A percentile compares a stretch with the other conserved stretches of the same genome.
phyloP scores from a whole-genome alignment of 495 filamentous ascomycete genomes.

The Apiosordaria backusii region DNA sequence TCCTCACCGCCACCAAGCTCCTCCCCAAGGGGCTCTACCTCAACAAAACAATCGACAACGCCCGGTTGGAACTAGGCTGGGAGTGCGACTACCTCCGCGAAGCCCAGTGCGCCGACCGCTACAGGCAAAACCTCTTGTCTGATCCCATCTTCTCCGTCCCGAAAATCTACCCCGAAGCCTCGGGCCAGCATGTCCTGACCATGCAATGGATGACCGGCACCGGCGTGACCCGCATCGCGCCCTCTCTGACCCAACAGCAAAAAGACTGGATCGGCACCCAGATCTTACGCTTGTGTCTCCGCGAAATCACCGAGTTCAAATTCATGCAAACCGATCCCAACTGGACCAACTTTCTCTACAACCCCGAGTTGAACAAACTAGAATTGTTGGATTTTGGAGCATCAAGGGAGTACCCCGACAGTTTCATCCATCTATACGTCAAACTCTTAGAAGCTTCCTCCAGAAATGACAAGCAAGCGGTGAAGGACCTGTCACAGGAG shows the following conservation, averaged over 20 bases:
- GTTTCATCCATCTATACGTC: slow-evolving; percentile 78
- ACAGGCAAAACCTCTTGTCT: slow-evolving; percentile 60
- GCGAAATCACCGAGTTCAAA: slow-evolving; percentile 86
- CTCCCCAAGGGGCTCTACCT: slow-evolving; percentile 90
- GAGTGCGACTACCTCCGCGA: slow-evolving; percentile 95
- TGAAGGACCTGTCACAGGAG: slow-evolving; percentile 67
- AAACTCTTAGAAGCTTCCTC: slow-evolving; percentile 73
- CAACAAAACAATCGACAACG: slow-evolving; percentile 96
- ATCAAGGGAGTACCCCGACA: slow-evolving; percentile 73
- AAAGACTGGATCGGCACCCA: slow-evolving; percentile 92
- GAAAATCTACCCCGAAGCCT: slow-evolving; percentile 70
- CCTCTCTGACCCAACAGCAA: slow-evolving; percentile 70
- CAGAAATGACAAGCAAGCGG: slow-evolving; percentile 56
- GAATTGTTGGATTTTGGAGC: slow-evolving; percentile 97
- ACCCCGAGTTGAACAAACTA: slow-evolving; percentile 63
- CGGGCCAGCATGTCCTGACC: slow-evolving; percentile 81
- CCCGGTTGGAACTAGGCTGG: slow-evolving; percentile 88
- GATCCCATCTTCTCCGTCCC: slow-evolving; percentile 82
- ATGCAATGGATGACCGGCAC: slow-evolving; percentile 87
- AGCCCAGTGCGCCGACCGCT: slow-evolving; percentile 71
- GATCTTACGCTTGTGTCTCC: slow-evolving; percentile 86
- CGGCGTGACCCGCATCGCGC: slow-evolving; percentile 73
- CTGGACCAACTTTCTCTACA: slow-evolving; percentile 99
- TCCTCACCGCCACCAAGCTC: slow-evolving; percentile 83
- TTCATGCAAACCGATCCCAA: slow-evolving; percentile 99